Conservation (phyloP, 352 stramenopile genomes). For the Phytopythium oedochilum region DNA sequence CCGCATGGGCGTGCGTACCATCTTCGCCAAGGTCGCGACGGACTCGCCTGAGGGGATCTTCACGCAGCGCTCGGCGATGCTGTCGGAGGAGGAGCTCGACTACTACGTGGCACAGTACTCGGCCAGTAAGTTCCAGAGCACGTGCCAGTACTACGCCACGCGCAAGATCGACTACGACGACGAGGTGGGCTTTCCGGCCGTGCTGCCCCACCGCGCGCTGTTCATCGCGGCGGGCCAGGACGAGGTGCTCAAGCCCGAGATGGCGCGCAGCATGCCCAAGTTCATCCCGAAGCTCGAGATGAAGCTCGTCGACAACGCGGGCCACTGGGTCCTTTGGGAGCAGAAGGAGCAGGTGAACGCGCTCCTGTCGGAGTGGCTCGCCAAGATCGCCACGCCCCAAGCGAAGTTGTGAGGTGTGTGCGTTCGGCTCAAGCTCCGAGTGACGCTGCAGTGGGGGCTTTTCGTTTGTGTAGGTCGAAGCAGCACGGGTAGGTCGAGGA, state of each 20-base stretch:
- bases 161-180: conserved; percentile 58
- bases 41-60: conserved; percentile 29
- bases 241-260: conserved; percentile 42
- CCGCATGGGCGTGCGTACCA: conserved; percentile 6
- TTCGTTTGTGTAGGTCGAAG: no score
- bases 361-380: conserved; percentile 34
- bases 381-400: conserved; percentile 12
- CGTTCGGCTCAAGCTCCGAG: no score
- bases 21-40: conserved; percentile 18
- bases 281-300: conserved; percentile 47
- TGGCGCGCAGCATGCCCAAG: conserved; percentile 52
- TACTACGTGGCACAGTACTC: conserved; percentile 61
- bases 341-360: conserved; percentile 37
- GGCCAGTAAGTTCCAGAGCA: conserved; percentile 47
- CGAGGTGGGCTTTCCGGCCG: conserved; percentile 22
- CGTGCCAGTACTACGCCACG: conserved; percentile 52
- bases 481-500: no score
- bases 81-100: conserved; percentile 48
- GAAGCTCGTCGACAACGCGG: conserved; percentile 42
- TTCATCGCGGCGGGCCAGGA: conserved; percentile 62
- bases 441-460: no score
- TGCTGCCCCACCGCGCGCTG: conserved; percentile 42
- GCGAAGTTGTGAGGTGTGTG: conserved; percentile 22
- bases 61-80: conserved; percentile 31
- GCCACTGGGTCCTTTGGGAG: conserved; percentile 66